Base-by-base conservation (phyloP, 2,329 filamentous ascomycete genomes). In the Aureobasidium pullulans region DNA sequence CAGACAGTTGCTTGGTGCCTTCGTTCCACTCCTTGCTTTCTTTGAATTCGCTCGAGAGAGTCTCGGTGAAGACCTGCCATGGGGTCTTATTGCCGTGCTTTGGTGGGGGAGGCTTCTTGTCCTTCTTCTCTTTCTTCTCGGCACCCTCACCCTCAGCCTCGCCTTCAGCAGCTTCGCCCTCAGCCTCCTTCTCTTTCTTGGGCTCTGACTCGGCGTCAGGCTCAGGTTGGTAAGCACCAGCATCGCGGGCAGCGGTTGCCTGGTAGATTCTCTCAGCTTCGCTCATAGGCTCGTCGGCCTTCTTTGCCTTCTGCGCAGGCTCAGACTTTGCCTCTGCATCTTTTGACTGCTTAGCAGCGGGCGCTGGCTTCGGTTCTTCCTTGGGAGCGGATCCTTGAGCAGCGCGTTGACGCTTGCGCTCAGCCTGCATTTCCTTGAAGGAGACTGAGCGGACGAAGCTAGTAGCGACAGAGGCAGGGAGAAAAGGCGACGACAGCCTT, bases 21-120 rank as follows among this genome's bases (percentile, higher is more conserved):
- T 99, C 94, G 70, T 99, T 96, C 94, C 94, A 99, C 73, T 99
- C 94, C 72, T 97, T 96, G 15, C 92, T 97, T 56, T 90, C 89
- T 74, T 96, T 91, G 77, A 99, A 96, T 75, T 99, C 94, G 60
- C 81, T 82, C 73, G 90, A 85, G 75, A 99, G 84, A n/a, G 94
- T 99, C 71, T 99, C 94, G 70, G 90, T 90, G 78, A 99, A 99
- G 34, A 99, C 94, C 73, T 97, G 90, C 92, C 94, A 97, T 57
- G 94, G 94, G 3, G 93, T 94, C 80, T 99, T 99, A 77, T 96
- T 91, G 62, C 94, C 94, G 70, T 99, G 94, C 19, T 92, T 93
- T n/a, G 94, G 93, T 13, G 92, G 93, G 23, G 93, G 90, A 11
- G 92, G 87, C 31, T 84, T 74, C 39, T 79, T 76, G 62, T 90